These are phyloP conservation scores for Thraustochytrium sp. DNA, from an alignment of 352 stramenopile genomes.

Conservation along the genomic window DNA sequence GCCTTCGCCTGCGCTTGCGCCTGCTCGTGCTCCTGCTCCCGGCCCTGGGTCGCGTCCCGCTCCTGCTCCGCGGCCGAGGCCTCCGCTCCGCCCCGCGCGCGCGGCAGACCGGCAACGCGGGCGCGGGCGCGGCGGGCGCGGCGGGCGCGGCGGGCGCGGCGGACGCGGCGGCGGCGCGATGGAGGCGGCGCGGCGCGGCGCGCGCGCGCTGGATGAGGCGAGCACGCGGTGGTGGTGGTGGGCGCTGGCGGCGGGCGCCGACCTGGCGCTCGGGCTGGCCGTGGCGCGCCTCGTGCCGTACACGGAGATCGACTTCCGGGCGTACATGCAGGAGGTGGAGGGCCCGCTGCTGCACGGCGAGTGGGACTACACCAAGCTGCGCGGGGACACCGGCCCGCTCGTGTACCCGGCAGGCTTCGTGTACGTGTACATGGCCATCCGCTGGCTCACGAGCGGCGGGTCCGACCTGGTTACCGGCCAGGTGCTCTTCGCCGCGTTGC, in stretches of 20 bases:
- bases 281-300: conserved; percentile 52
- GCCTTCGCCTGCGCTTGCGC: too few species aligned
- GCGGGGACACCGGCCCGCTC: conserved; percentile 88
- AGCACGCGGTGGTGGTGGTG: conserved; percentile 14
- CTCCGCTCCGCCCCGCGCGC: too few species aligned
- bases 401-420: conserved; percentile 97
- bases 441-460: conserved; percentile 73
- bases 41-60: too few species aligned
- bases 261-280: conserved; percentile 22
- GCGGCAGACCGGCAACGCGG: too few species aligned
- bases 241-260: not conserved
- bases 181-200: not conserved
- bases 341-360: conserved; percentile 79
- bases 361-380: conserved; percentile 89
- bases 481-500: conserved; percentile 83
- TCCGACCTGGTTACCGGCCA: conserved; percentile 68
- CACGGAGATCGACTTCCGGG: conserved; percentile 98
- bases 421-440: conserved; percentile 89
- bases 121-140: too few species aligned
- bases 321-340: conserved; percentile 97
- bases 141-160: too few species aligned
- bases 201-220: not conserved
- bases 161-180: too few species aligned
- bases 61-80: too few species aligned
- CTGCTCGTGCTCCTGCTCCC: too few species aligned